Percentiles rank a stretch among this genome's conserved stretches.
Evolutionary conservation across 768 basidiomycete species (phyloP).

Genomic region (Gloeostereum incarnatum): DNA sequence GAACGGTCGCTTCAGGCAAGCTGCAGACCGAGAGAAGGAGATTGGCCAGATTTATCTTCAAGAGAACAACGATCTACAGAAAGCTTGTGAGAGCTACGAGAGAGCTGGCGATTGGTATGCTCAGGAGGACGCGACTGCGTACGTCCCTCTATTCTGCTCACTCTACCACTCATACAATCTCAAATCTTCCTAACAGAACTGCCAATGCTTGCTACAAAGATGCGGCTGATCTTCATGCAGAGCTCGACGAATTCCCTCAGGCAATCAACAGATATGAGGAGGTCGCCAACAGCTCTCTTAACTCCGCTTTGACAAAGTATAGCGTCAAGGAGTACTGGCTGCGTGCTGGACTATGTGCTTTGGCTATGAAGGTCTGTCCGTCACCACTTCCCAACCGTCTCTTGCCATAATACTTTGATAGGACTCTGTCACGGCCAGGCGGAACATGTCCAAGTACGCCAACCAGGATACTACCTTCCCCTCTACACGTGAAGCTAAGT

Average conservation of each 20-base stretch:
- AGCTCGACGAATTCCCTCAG: constrained; percentile 74
- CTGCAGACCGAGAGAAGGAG: constrained; percentile 96
- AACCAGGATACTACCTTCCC: constrained; percentile 80
- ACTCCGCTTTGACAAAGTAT: constrained; percentile 87
- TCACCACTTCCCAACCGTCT: background rate
- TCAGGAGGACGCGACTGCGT: constrained; percentile 97
- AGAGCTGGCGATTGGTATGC: constrained; percentile 95
- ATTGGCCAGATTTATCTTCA: constrained; percentile 92
- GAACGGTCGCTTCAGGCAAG: constrained; percentile 89
- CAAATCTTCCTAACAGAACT: constrained; percentile 45
- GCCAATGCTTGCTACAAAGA: constrained; percentile 95
- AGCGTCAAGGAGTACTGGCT: constrained; percentile 99
- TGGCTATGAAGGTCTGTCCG: constrained; percentile 71
- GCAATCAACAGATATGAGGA: constrained; percentile 87
- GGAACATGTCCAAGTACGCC: constrained; percentile 70
- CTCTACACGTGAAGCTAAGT: constrained; percentile 89
- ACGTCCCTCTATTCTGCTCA: constrained; percentile 20
- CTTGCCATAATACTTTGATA: constrained; percentile 25
- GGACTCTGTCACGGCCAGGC: constrained; percentile 79
- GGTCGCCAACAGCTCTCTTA: constrained; percentile 78
- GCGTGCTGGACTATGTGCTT: constrained; percentile 73
- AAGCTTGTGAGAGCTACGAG: constrained; percentile 86
- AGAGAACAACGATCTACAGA: constrained; percentile 67
- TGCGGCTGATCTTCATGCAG: constrained; percentile 90
- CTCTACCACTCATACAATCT: background rate